Conservation (phyloP, 805 yeast genomes). For the Saturnispora sanitii region DNA sequence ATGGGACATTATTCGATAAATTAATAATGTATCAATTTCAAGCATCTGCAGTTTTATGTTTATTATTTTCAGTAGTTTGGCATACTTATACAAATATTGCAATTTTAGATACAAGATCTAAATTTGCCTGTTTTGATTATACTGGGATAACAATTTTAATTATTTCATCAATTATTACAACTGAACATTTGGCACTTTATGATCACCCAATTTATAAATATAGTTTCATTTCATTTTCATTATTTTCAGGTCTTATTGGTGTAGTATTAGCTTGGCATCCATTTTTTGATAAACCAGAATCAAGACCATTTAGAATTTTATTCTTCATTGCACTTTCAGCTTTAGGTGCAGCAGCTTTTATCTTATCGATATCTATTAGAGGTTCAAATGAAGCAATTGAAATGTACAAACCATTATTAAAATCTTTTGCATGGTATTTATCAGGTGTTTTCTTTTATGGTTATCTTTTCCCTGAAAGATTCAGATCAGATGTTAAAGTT, state of each 20-base stretch:
- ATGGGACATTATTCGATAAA: slow-evolving; percentile 32
- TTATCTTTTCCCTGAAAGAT: slow-evolving; percentile 79
- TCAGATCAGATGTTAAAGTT: slow-evolving; percentile 59
- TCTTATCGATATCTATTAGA: slow-evolving; percentile 43
- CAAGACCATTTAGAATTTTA: slow-evolving; percentile 65
- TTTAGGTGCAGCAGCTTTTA: slow-evolving; percentile 60
- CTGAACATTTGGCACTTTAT: slow-evolving; percentile 72
- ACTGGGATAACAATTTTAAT: slow-evolving; percentile 88
- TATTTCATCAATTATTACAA: slow-evolving; percentile 78
- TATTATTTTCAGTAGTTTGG: slow-evolving; percentile 76
- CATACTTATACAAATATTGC: slow-evolving; percentile 84
- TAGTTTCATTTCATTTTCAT: slow-evolving; percentile 50
- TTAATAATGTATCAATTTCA: slow-evolving; percentile 55
- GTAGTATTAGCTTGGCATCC: slow-evolving; percentile 87
- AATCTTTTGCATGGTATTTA: slow-evolving; percentile 65
- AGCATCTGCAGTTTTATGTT: slow-evolving; percentile 64
- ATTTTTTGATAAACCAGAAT: slow-evolving; percentile 77
- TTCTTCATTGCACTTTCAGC: slow-evolving; percentile 74
- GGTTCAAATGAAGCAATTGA: slow-evolving; percentile 44
- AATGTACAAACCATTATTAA: slow-evolving; percentile 59
- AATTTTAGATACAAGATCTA: slow-evolving; percentile 47
- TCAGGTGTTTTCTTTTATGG: slow-evolving; percentile 85
- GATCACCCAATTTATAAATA: slow-evolving; percentile 41
- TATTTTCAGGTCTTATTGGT: slow-evolving; percentile 61
- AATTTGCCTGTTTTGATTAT: slow-evolving; percentile 89